These are phyloP conservation scores for Cyphellophora europaea DNA, from an alignment of 2,329 filamentous ascomycete genomes.

Conservation along the genomic window DNA sequence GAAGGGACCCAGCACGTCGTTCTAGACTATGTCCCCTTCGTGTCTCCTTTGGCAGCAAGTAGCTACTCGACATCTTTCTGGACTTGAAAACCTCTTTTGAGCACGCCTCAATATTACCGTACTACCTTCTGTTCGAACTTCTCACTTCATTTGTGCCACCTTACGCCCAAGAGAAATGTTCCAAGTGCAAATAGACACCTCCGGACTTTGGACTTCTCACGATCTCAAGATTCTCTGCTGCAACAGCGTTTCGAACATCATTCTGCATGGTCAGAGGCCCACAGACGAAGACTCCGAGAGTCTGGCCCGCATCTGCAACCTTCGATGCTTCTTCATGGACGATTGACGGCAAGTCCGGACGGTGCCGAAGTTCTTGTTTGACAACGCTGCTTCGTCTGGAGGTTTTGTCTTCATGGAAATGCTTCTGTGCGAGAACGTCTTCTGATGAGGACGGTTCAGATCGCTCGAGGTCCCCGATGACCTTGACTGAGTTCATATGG, in stretches of 20 bases:
- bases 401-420: conserved; percentile 6
- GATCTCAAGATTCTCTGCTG: conserved; percentile 30
- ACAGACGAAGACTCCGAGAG: conserved; percentile 31
- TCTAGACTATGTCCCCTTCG: too few species aligned
- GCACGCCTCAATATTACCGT: too few species aligned
- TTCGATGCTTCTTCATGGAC: conserved; percentile 18
- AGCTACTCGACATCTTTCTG: too few species aligned
- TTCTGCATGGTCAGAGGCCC: conserved; percentile 38
- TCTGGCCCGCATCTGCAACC: conserved; percentile 13
- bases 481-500: conserved; percentile 1
- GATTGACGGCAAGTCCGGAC: conserved; percentile 3
- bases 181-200: conserved; percentile 38
- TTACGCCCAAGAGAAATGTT: conserved; percentile 37
- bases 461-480: conserved; percentile 3
- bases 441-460: conserved; percentile 18
- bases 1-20: too few species aligned
- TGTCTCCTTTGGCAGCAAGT: too few species aligned
- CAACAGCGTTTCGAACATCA: conserved; percentile 39
- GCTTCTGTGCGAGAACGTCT: conserved; percentile 11
- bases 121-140: too few species aligned
- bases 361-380: conserved; percentile 17
- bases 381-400: conserved; percentile 20
- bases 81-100: too few species aligned
- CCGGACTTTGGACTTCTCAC: conserved; percentile 21
- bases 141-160: too few species aligned